Evolutionary conservation across 805 yeast genomes (phyloP).

Genomic region (Candida germanica): DNA sequence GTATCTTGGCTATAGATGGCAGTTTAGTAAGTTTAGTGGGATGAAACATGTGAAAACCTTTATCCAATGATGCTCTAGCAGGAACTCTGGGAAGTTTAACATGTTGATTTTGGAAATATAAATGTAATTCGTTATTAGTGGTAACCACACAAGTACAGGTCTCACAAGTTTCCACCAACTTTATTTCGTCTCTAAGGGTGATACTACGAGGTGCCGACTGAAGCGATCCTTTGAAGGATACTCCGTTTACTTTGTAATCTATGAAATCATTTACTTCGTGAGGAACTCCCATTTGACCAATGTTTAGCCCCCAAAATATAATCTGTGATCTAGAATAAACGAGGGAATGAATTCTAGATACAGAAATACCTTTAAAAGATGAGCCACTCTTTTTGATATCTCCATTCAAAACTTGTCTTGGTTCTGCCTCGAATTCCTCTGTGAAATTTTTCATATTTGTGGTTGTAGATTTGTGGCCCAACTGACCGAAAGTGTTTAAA

Average conservation of each 20-base stretch:
- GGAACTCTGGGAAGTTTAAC: constrained; percentile 44
- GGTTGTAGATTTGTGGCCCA: constrained; percentile 43
- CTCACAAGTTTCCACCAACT: constrained; percentile 62
- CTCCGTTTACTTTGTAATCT: constrained; percentile 28
- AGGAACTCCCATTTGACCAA: constrained; percentile 74
- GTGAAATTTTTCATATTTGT: constrained; percentile 18
- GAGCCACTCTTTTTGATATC: constrained; percentile 35
- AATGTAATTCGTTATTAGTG: constrained; percentile 56
- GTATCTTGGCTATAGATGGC: constrained; percentile 28
- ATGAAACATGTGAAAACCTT: constrained; percentile 51
- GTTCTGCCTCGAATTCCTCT: constrained; percentile 33
- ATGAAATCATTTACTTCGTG: constrained; percentile 10
- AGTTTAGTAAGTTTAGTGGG: constrained; percentile 50
- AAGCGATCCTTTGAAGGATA: constrained; percentile 34
- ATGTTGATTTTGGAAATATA: constrained; percentile 57
- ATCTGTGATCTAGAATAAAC: constrained; percentile 50
- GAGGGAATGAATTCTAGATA: constrained; percentile 69
- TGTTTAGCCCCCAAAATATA: constrained; percentile 73
- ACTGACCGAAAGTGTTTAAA: constrained; percentile 59
- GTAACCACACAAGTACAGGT: constrained; percentile 65
- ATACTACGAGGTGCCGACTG: constrained; percentile 39
- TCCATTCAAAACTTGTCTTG: constrained; percentile 40
- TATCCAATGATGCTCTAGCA: constrained; percentile 33
- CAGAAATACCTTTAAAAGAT: constrained; percentile 45
- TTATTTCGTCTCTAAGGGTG: constrained; percentile 48